Evolutionary conservation across 2,329 filamentous ascomycete genomes (phyloP), one percentile per base, ranked within the genome.

Genomic region (Teratosphaeria zuluensis): DNA sequence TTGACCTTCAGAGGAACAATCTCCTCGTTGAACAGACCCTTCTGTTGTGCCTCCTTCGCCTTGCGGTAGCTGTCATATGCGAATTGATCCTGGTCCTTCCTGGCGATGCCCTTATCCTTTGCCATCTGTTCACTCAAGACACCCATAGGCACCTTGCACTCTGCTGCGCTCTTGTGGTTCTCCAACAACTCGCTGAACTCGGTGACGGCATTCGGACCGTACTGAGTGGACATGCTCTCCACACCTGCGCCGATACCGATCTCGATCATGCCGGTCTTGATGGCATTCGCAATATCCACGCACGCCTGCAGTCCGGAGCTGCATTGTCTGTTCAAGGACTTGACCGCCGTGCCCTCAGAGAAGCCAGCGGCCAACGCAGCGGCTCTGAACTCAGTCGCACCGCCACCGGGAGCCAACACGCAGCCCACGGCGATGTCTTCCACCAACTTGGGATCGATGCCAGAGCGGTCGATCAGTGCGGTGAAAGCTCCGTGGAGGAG

Each of bases 71-170:
- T 95, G 2, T 80, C 77, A n/a, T 92, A 92, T 14, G 94, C 94
- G 74, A 97, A 99, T n/a, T 84, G 84, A 73, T 99, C 94, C 76
- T 97, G 94, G 56, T 82, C 78, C 11, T 80, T 77, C 62, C 94
- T 87, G 59, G 78, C 70, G 70, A 97, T 84, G 60, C 81, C 80
- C 69, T 87, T 84, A 73, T 91, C 90, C 76, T 90, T 88, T 66
- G 92, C 94, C 92, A 97, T 96, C 70, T 92, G 76, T 77, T 99
- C 94, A 31, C 90, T 96, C 55, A 97, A 81, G 11, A 91, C 83
- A 68, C 92, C 92, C 94, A 97, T 97, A 73, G 91, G 87, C 2
- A 97, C 92, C 79, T 95, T 96, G 85, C 94, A 99, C 82, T 96
- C 95, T 69, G 88, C 88, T 28, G 92, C 83, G 72, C 94, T 87